Evolutionary conservation across 169 alveolate species (phyloP).

Genomic region (Eimeria necatrix): DNA sequence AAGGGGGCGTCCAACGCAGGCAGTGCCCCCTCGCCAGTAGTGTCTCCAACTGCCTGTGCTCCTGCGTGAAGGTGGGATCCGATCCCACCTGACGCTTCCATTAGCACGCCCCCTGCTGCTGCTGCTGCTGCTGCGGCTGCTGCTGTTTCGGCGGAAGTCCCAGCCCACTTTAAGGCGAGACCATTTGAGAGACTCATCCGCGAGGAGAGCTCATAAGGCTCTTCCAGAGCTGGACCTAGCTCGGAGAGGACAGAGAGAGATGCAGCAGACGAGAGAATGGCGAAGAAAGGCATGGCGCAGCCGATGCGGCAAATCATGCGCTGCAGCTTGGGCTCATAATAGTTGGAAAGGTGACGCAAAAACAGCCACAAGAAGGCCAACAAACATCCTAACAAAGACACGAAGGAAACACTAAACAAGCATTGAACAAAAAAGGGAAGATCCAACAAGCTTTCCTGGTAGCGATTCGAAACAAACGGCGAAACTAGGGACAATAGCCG

Average conservation of each 20-base stretch:
- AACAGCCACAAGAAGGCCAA: neutral
- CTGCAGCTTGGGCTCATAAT: constrained; percentile 67
- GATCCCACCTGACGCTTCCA: too few species aligned
- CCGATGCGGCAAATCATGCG: constrained; percentile 65
- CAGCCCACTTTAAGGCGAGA: neutral
- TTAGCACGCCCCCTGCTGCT: neutral
- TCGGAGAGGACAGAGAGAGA: constrained; percentile 30
- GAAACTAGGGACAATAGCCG: too few species aligned
- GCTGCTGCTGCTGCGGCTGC: neutral
- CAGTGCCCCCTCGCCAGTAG: too few species aligned
- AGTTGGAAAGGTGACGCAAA: constrained; percentile 16
- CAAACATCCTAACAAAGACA: constrained; percentile 15
- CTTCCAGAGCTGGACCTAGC: neutral
- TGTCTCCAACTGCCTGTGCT: too few species aligned
- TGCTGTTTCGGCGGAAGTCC: neutral
- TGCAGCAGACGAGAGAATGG: constrained; percentile 55
- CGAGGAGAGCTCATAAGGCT: neutral
- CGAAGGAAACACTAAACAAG: neutral
- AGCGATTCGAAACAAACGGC: too few species aligned
- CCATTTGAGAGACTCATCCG: neutral
- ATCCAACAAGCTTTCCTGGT: too few species aligned
- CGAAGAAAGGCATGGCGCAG: constrained; percentile 36
- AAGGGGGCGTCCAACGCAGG: too few species aligned
- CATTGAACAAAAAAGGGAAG: too few species aligned
- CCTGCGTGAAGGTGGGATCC: too few species aligned